Percentiles rank a stretch among this genome's conserved stretches.
These are phyloP conservation scores for Fusarium longipes DNA, from an alignment of 2,329 filamentous ascomycete species.

Conservation along the genomic window DNA sequence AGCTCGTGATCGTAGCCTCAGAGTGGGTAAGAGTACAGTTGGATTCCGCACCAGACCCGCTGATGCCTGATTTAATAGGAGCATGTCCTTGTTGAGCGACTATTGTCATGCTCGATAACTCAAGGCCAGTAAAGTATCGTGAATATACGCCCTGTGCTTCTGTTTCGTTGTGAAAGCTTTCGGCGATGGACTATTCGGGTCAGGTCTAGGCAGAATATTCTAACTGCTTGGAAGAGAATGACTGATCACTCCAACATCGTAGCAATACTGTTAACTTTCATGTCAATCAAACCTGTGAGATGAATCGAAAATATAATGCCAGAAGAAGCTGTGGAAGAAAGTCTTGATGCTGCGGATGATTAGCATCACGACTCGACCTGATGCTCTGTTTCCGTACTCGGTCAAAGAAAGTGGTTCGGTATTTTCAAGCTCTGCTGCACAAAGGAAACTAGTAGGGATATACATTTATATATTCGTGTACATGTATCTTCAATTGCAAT, in stretches of 20 bases:
- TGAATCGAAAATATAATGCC: background rate
- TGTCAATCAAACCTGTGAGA: background rate
- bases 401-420: too few species aligned
- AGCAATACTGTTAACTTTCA: background rate
- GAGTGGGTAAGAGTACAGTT: too few species aligned
- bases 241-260: background rate
- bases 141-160: slow-evolving; percentile 22
- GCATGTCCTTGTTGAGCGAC: background rate
- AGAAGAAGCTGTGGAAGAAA: background rate
- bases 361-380: background rate
- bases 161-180: slow-evolving; percentile 8
- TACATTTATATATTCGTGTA: background rate
- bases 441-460: too few species aligned
- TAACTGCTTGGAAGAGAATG: background rate
- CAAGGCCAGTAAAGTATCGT: slow-evolving; percentile 24
- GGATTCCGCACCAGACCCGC: slow-evolving; percentile 4
- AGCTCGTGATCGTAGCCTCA: slow-evolving; percentile 42
- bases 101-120: slow-evolving; percentile 22
- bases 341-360: background rate
- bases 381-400: background rate
- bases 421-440: too few species aligned
- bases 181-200: slow-evolving; percentile 19
- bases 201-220: slow-evolving; percentile 29
- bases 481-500: background rate
- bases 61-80: slow-evolving; percentile 41